Base-by-base conservation (phyloP, 345 rosid genomes). In the Zanthoxylum bungeanum region DNA sequence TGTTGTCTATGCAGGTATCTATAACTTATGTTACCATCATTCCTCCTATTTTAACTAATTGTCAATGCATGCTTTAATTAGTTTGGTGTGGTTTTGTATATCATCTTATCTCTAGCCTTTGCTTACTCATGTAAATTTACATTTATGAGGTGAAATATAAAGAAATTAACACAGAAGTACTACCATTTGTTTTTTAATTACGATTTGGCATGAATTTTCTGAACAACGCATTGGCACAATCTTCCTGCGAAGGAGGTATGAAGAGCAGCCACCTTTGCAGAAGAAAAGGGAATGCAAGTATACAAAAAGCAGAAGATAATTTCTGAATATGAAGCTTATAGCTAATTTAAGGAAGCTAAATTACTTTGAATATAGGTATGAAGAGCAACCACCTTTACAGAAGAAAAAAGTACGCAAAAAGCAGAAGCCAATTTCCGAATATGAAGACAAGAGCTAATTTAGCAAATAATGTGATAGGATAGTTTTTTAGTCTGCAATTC, bases 1-100 rank as follows among this genome's bases (percentile, higher is more conserved):
- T 64, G 44, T 47, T 83, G 47, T 95, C 99, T n/a, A 85, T 95
- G 84, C 96, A 92, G 98, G 98, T 95, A 65, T 60, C 64, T n/a
- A 37, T 61, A 53, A 33, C 11, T 11, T 21, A 25, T 1, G 21
- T 75, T 25, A 60, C 51, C 51, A 3, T 24, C 22, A 31, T 30
- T 42, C 44, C 25, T 63, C 30, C 34, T 64, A 5, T 4, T 44
- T 10, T 64, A 68, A 3, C 33, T 31, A 47, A 14, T 51, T 22
- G 11, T 22, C n/a, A 67, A 24, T 55, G 71, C 37, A 24, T 46
- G 25, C 58, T 30, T 22, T 61, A 17, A 60, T 44, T 40, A 22
- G 21, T 42, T 39, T 14, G 12, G 33, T 24, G 6, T 52, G 9
- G 34, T 16, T 68, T 10, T 10, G n/a, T n/a, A n/a, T 47, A 55